Percentiles rank a stretch among this genome's conserved stretches.
Evolutionary conservation across 192 early-diverging fungal genomes (phyloP).

Genomic region (Glomus cerebriforme): DNA sequence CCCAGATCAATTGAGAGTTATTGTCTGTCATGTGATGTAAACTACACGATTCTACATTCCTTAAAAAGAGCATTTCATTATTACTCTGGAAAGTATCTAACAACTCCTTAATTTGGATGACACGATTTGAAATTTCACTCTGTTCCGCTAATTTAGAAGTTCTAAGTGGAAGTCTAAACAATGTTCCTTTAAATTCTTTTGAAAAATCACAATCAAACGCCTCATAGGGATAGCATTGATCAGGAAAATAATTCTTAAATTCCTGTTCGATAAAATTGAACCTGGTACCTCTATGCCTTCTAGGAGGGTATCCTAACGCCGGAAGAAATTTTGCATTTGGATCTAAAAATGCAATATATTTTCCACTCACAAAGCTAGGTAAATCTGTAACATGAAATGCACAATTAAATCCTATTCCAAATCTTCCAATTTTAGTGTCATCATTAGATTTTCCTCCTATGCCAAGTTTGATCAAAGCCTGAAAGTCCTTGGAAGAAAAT

Average conservation of each 20-base stretch:
- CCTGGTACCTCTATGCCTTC: neutral
- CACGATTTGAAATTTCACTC: neutral
- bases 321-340: conserved; percentile 26
- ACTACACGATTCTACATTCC: conserved; percentile 5
- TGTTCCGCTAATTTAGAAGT: neutral
- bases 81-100: neutral
- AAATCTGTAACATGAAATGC: conserved; percentile 31
- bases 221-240: conserved; percentile 26
- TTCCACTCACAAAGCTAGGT: conserved; percentile 34
- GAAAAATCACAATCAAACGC: conserved; percentile 19
- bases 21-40: neutral
- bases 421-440: conserved; percentile 15
- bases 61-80: conserved; percentile 13
- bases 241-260: conserved; percentile 1
- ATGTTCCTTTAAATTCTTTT: conserved; percentile 20
- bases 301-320: neutral
- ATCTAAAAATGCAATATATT: conserved; percentile 33
- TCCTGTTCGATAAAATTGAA: conserved; percentile 16
- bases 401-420: conserved; percentile 29
- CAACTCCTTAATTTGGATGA: neutral
- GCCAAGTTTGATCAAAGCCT: conserved; percentile 31
- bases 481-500: conserved; percentile 31
- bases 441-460: conserved; percentile 35
- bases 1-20: neutral
- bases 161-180: conserved; percentile 35